A percentile compares a stretch with the other conserved stretches of the same genome.
Evolutionary conservation across 768 basidiomycete species (phyloP).

Genomic region (Artomyces pyxidatus): DNA sequence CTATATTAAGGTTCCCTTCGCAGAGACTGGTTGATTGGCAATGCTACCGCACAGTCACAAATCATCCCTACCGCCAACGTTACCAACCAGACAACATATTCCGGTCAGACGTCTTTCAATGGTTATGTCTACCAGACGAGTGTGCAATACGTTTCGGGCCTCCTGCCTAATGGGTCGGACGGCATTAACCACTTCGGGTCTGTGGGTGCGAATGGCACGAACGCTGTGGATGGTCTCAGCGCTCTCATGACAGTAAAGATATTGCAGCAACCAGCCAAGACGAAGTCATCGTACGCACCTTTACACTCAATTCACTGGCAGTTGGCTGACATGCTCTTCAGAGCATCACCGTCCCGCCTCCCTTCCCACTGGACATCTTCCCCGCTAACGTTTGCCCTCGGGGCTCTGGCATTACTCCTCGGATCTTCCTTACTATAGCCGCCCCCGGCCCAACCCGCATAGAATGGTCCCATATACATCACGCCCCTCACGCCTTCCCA

Average conservation of each 20-base stretch:
- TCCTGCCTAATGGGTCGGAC: slow-evolving; percentile 59
- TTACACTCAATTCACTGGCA: neutral
- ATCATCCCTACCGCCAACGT: slow-evolving; percentile 38
- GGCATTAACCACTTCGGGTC: slow-evolving; percentile 61
- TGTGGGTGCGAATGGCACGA: slow-evolving; percentile 44
- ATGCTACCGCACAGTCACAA: slow-evolving; percentile 48
- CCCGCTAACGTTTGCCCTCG: neutral
- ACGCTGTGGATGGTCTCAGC: slow-evolving; percentile 75
- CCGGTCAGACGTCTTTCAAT: slow-evolving; percentile 52
- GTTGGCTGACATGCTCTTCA: neutral
- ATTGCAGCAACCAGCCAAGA: slow-evolving; percentile 26
- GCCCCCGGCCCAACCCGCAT: neutral
- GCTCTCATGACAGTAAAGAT: slow-evolving; percentile 72
- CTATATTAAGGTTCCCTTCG: neutral
- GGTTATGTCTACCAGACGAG: slow-evolving; percentile 70
- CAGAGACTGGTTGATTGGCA: slow-evolving; percentile 82
- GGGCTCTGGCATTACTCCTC: neutral
- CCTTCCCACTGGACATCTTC: neutral
- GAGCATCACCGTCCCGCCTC: neutral
- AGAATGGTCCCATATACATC: too few relatives aligned
- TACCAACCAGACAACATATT: slow-evolving; percentile 52
- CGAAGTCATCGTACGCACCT: slow-evolving; percentile 15
- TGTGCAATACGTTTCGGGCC: slow-evolving; percentile 59
- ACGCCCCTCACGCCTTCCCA: too few relatives aligned
- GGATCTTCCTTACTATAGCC: neutral